phyloP scores from a whole-genome alignment of 2,329 filamentous ascomycete genomes.

The Fusarium coicis region DNA sequence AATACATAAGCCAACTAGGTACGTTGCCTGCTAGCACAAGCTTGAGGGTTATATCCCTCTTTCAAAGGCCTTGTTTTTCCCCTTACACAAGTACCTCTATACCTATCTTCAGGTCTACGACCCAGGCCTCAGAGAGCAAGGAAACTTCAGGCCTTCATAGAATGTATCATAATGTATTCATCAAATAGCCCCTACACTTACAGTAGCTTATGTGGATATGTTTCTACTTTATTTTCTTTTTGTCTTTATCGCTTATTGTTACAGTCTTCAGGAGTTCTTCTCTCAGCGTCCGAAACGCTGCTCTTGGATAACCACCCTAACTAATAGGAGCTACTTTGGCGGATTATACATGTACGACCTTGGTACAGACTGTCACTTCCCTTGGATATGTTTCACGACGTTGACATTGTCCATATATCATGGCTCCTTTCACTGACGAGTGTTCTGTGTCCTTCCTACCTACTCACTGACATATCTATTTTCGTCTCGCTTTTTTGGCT shows the following conservation, averaged over 20 bases:
- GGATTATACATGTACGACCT: neutral
- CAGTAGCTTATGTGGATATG: neutral
- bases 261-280: neutral
- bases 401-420: neutral
- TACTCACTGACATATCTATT: neutral
- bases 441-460: neutral
- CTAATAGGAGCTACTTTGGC: neutral
- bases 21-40: neutral
- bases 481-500: neutral
- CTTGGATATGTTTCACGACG: conserved; percentile 2
- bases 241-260: neutral
- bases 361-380: neutral
- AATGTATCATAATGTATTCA: neutral
- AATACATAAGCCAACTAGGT: neutral
- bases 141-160: neutral
- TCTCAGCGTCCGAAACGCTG: neutral
- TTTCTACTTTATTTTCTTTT: neutral
- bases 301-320: neutral
- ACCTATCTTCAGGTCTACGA: neutral
- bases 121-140: neutral
- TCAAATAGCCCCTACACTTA: neutral
- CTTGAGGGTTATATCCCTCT: neutral
- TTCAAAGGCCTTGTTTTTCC: neutral
- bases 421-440: neutral
- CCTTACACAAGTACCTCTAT: neutral